phyloP scores from a whole-genome alignment of 805 yeast genomes.

The Saccharomycopsis javanensis region DNA sequence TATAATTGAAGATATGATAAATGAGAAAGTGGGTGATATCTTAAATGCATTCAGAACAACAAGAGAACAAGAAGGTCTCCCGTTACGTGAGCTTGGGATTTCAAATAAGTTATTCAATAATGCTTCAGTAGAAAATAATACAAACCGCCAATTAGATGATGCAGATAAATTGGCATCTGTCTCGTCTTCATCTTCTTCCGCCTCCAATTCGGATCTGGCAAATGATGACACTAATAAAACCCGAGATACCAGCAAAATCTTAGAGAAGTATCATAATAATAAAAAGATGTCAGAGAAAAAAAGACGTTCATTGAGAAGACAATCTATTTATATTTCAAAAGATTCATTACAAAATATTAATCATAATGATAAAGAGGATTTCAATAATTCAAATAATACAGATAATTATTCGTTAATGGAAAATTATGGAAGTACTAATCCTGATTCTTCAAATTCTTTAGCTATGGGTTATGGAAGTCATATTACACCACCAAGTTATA shows the following conservation, averaged over 20 bases:
- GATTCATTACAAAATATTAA: slow-evolving; percentile 8
- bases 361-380: neutral
- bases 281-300: neutral
- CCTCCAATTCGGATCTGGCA: neutral
- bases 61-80: slow-evolving; percentile 13
- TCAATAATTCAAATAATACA: neutral
- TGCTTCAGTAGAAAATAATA: neutral
- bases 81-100: slow-evolving; percentile 1
- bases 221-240: neutral
- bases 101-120: neutral
- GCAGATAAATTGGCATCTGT: neutral
- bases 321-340: slow-evolving; percentile 23
- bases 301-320: slow-evolving; percentile 11
- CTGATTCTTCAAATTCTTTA: neutral
- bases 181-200: neutral
- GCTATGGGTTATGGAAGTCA: neutral
- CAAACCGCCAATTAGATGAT: neutral
- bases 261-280: neutral
- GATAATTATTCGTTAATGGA: neutral
- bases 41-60: slow-evolving; percentile 33
- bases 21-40: slow-evolving; percentile 37
- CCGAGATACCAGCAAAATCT: neutral
- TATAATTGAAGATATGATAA: slow-evolving; percentile 33
- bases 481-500: neutral
- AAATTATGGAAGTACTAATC: neutral